Base-by-base conservation (phyloP, 1,139 yeast genomes). In the Debaryomycetaceae sp. region DNA sequence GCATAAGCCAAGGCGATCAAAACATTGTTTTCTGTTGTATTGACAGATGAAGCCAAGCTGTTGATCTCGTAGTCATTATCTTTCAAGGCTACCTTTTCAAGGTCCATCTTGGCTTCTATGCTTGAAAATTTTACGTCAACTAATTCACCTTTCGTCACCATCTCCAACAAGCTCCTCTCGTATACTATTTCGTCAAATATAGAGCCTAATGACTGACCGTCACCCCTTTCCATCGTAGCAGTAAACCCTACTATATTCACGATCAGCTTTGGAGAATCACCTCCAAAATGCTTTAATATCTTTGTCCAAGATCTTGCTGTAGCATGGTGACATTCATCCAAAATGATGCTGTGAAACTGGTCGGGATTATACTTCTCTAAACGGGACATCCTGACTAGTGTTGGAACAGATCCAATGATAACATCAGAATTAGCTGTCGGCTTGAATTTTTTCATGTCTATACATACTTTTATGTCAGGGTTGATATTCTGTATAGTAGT, bases 241-340 rank as follows among this genome's bases (percentile, higher is more conserved):
- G 96, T 85, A 55, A 93, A 88, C 1, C 98, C 98, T 17, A 89
- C 70, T 0, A 89, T 81, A 6, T 81, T 76, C 0, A 83, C 68
- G 1, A 65, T 63, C 47, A 81, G 72, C 0, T 68, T 60, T 0
- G 68, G 48, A 1, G 60, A 57, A 40, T 62, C 58, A 2, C 88
- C 87, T 0, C 72, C 69, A 56, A 91, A 83, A 53, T 87, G 75
- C 5, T 70, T 60, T 43, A 89, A 63, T 1, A 90, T 73, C 37
- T 74, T 72, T 13, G 66, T 40, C 71, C 93, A 93, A 0, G 91
- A 75, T 11, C 63, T 57, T 0, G 97, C 93, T 0, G 88, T 86
- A 0, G 96, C 85, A 65, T 91, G 98, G 57, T 91, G 99, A 41
- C 97, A 96, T 60, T 91, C 99, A 62, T 91, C 99, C 1, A 91